phyloP scores from a whole-genome alignment of 441 rosid species.

The Erodium trifolium region DNA sequence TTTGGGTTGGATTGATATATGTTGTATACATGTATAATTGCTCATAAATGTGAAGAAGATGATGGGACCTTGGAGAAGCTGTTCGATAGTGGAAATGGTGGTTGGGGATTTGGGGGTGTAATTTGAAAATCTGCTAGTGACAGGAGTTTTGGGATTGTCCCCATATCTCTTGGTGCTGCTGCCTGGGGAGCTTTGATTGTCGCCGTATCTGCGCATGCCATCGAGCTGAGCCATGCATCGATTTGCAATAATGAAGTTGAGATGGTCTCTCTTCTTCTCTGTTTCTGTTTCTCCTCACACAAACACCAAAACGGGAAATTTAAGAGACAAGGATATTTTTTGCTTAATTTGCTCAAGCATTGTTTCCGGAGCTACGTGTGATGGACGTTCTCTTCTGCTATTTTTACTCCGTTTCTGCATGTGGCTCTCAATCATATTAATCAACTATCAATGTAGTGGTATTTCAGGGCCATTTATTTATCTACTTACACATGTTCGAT shows the following conservation, averaged over 20 bases:
- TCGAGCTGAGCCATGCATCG: slow-evolving; percentile 30
- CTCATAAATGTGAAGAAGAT: background rate
- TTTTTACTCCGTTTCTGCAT: no score
- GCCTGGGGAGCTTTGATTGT: background rate
- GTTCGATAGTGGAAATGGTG: slow-evolving; percentile 31
- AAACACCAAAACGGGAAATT: background rate
- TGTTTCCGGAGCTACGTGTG: slow-evolving; percentile 1
- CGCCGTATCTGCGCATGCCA: slow-evolving; percentile 13
- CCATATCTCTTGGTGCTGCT: background rate
- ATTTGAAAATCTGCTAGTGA: background rate
- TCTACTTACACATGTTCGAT: no score
- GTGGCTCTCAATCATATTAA: no score
- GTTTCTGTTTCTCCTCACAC: background rate
- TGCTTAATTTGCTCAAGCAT: background rate
- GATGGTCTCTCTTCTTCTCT: background rate
- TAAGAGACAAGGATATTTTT: background rate
- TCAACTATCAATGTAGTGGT: no score
- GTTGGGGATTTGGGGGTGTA: background rate
- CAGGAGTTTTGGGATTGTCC: slow-evolving; percentile 1
- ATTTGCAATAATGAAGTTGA: background rate
- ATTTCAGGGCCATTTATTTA: no score
- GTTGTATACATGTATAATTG: no score
- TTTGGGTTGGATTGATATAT: no score
- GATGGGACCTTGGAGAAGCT: slow-evolving; percentile 30
- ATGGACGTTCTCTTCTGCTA: background rate